Evolutionary conservation across 2,329 filamentous ascomycete genomes (phyloP), one percentile per base, ranked within the genome.

Genomic region (Aspergillus hiratsukae): DNA sequence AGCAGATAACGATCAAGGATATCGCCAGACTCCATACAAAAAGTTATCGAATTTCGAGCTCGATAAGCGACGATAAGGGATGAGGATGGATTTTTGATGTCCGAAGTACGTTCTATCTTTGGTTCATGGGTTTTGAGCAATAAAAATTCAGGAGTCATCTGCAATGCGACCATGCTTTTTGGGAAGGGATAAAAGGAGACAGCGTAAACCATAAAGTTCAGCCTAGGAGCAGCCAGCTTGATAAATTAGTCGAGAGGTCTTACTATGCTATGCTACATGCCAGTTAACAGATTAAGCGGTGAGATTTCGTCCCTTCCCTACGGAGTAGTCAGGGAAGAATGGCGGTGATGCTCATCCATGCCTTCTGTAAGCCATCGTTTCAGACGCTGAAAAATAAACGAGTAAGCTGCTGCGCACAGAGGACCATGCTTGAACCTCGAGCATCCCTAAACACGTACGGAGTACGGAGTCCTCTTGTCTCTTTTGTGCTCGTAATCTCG

Each of bases 1-100:
- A n/a, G n/a, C n/a, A n/a, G n/a, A n/a, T n/a, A n/a, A n/a, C n/a
- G n/a, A n/a, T 31, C 37, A 35, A 54, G 37, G 48, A 57, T 19
- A 43, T 9, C 9, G 31, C 9, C 31, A 37, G 31, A 37, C 31
- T 37, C 23, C 23, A 8, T 37, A 51, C 43, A 55, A 25, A 23
- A 56, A 58, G 54, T 48, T 23, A 40, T 53, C 25, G 50, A 49
- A 55, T 35, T 49, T 51, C 17, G 29, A 37, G 1, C 31, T 37
- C 31, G 14, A 37, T 37, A 37, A 56, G 56, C 51, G 57, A 50
- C 52, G 56, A 63, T 58, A 62, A 63, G 51, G 58, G 58, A 66
- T 62, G 61, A 60, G 56, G 54, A 46, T 46, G 49, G 41, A 37
- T 17, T 35, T 37, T 17, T 37, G 14, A 37, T 17, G 0, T 37